Conservation (phyloP, 2,329 filamentous ascomycete genomes). For the Hypomyces perniciosus region DNA sequence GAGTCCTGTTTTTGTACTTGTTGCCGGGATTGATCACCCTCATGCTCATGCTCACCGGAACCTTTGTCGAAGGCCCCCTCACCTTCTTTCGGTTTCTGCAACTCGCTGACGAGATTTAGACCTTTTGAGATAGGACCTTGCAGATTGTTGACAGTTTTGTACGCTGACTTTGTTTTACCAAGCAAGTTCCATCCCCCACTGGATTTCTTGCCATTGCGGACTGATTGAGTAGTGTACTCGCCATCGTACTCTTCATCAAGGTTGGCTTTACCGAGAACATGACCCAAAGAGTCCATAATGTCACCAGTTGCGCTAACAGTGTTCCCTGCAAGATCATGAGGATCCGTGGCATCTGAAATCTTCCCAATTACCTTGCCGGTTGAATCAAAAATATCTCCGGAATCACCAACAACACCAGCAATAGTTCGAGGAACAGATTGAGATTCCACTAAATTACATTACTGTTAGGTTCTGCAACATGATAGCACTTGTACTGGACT, state of each 20-base stretch:
- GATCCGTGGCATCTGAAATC: conserved; percentile 33
- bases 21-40: neutral
- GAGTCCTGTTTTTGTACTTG: neutral
- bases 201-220: conserved; percentile 25
- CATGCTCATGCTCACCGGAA: neutral
- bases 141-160: conserved; percentile 14
- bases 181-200: conserved; percentile 24
- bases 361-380: conserved; percentile 38
- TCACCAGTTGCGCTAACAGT: conserved; percentile 32
- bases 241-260: conserved; percentile 33
- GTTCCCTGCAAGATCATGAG: conserved; percentile 36
- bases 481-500: conserved; percentile 11
- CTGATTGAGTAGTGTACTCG: conserved; percentile 34
- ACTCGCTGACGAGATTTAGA: conserved; percentile 14
- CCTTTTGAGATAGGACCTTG: conserved; percentile 20
- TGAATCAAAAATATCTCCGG: conserved; percentile 40
- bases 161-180: conserved; percentile 23
- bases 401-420: conserved; percentile 38
- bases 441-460: conserved; percentile 21
- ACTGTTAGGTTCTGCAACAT: neutral
- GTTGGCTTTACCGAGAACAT: conserved; percentile 37
- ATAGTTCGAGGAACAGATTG: conserved; percentile 31
- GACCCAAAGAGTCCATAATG: conserved; percentile 31
- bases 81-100: conserved; percentile 10
- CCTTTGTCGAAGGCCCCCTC: neutral